These are phyloP conservation scores for Bjerkandera adusta DNA, from an alignment of 1,284 basidiomycete species.

Conservation along the genomic window DNA sequence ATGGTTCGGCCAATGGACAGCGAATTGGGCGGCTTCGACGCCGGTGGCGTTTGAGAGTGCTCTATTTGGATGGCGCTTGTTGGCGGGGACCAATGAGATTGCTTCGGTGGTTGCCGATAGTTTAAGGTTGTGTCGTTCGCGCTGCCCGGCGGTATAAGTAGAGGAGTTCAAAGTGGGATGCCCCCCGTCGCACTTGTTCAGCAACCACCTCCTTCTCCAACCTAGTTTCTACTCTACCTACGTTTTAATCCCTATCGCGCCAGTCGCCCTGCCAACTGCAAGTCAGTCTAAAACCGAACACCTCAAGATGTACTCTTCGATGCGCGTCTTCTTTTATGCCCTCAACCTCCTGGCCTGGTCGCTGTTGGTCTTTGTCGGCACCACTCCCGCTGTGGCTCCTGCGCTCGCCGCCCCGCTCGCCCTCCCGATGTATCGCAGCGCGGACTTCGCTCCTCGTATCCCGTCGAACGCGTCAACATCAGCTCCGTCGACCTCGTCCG, in stretches of 20 bases:
- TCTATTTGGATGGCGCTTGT: no score
- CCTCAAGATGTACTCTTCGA: constrained; percentile 36
- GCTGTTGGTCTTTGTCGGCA: constrained; percentile 29
- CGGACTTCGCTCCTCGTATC: constrained; percentile 14
- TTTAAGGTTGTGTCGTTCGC: constrained; percentile 22
- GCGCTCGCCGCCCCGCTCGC: constrained; percentile 30
- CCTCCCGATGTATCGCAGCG: constrained; percentile 25
- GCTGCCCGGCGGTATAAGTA: constrained; percentile 22
- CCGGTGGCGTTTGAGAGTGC: no score
- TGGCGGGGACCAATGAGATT: constrained; percentile 20
- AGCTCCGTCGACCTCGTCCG: no score
- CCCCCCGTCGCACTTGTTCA: constrained; percentile 24
- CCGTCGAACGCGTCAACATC: constrained; percentile 10
- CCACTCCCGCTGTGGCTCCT: constrained; percentile 13
- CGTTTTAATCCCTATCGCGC: constrained; percentile 21
- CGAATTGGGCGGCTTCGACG: no score
- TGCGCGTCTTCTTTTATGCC: constrained; percentile 35
- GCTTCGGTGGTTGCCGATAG: constrained; percentile 13
- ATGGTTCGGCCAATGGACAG: no score
- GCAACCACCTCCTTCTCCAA: constrained; percentile 22
- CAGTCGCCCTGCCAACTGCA: constrained; percentile 22
- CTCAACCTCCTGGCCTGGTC: constrained; percentile 39
- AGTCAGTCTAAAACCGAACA: constrained; percentile 11
- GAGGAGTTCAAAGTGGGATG: constrained; percentile 11
- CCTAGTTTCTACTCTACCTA: constrained; percentile 21